Percentiles rank a stretch among this genome's conserved stretches.
Conservation (phyloP, 148 eudicot genomes). For the Amaranthus palmeri region DNA sequence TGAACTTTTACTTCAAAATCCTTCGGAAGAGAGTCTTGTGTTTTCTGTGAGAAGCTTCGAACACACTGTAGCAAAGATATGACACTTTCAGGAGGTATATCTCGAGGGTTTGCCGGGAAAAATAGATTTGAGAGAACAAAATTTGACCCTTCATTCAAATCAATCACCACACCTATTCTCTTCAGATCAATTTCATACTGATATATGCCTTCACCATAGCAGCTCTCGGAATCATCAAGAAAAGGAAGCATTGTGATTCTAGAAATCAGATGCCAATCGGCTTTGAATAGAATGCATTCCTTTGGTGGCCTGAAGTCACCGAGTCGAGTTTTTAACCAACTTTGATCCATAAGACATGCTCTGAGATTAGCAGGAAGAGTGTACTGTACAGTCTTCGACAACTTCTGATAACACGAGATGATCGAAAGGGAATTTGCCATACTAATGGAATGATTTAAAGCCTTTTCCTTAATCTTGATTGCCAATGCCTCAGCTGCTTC, state of each 20-base stretch:
- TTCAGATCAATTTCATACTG: slow-evolving; percentile 38
- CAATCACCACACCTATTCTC: slow-evolving; percentile 41
- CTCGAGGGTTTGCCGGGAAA: slow-evolving; percentile 33
- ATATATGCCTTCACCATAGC: slow-evolving; percentile 40
- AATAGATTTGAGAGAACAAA: slow-evolving; percentile 33
- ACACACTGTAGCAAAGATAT: slow-evolving; percentile 43
- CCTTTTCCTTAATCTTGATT: slow-evolving; percentile 37
- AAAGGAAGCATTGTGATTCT: slow-evolving; percentile 52
- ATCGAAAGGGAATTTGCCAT: slow-evolving; percentile 34
- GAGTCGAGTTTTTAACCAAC: slow-evolving; percentile 55
- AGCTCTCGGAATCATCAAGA: slow-evolving; percentile 45
- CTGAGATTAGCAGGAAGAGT: slow-evolving; percentile 29
- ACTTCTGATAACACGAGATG: slow-evolving; percentile 35
- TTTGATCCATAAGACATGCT: slow-evolving; percentile 32
- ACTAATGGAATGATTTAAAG: slow-evolving; percentile 23
- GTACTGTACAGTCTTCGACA: slow-evolving; percentile 8
- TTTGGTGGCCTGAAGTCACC: slow-evolving; percentile 44
- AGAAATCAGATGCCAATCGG: slow-evolving; percentile 45
- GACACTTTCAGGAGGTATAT: slow-evolving; percentile 34
- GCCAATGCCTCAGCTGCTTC: slow-evolving; percentile 37
- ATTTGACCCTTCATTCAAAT: slow-evolving; percentile 32
- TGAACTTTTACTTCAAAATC: slow-evolving; percentile 25
- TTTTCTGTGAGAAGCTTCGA: not conserved
- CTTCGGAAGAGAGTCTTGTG: slow-evolving; percentile 15
- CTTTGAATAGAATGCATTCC: slow-evolving; percentile 44